Evolutionary conservation across 805 yeast species (phyloP), one percentile per base, ranked within the genome.

Genomic region (Yamadazyma paraphyllophila): DNA sequence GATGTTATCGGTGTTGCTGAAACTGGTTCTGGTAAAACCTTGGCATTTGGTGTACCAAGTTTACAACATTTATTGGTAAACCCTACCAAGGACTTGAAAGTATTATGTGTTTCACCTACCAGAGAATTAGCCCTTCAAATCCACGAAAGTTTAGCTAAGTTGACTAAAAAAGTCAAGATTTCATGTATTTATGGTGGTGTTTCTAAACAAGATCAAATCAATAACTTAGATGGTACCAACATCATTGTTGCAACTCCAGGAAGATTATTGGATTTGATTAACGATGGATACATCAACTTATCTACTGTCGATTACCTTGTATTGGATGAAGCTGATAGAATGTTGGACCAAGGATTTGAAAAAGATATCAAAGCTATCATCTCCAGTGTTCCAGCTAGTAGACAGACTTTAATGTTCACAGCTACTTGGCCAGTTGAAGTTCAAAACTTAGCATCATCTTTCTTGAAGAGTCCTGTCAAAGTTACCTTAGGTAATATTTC

Each of bases 371-470:
- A 87, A 63, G 74, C 77, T 52, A 89, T 94, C 53, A 81, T 94
- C 61, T 78, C 84, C 38, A 71, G 74, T 46, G 76, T 88, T 12
- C 52, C 60, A 30, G 41, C 53, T 17, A 62, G 66, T 20, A 77
- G 98, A 71, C 98, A 92, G 68, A 94, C 99, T 0, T 76, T 94
- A 52, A 94, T 94, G 98, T 94, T 94, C 69, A 92, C 99, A 8
- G 99, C 99, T n/a, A 94, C 99, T 1, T 94, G 99, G 99, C 99
- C 99, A n/a, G 88, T 87, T 58, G 96, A 92, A 69, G 98, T 94
- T 30, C 83, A 98, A 61, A 95, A 89, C 52, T 76, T 94, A 51
- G 99, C 99, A 7, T 62, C 82, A 14, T 78, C 85, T 6, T 94
- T 85, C 67, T 87, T 94, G 96, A 80, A 77, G 16, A 54, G 65